A percentile compares a stretch with the other conserved stretches of the same genome.
Evolutionary conservation across 176 grass and related monocot species (phyloP).

Genomic region (Zea luxurians): DNA sequence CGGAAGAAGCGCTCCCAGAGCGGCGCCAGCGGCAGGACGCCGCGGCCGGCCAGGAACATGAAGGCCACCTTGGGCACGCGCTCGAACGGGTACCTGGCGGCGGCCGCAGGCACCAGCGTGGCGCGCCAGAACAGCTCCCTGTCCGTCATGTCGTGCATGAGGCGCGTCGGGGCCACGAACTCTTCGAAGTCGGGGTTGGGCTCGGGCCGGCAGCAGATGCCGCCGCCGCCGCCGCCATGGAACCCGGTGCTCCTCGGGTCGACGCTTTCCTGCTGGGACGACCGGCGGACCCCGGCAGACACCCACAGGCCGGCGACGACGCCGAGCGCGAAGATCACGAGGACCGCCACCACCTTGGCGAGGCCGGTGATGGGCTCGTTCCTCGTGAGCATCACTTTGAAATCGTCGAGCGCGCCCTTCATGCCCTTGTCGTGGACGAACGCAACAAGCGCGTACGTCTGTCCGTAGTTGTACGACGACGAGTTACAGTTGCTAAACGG

Average conservation of each 20-base stretch:
- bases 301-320: constrained; percentile 58
- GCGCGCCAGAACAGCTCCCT: constrained; percentile 83
- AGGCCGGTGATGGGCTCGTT: constrained; percentile 55
- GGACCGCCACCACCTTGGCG: constrained; percentile 46
- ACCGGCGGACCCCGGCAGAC: constrained; percentile 31
- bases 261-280: constrained; percentile 25
- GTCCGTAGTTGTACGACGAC: constrained; percentile 23
- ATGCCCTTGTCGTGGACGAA: constrained; percentile 32
- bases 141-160: constrained; percentile 86
- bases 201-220: constrained; percentile 24
- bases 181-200: constrained; percentile 30
- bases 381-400: constrained; percentile 40
- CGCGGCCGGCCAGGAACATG: constrained; percentile 66
- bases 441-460: constrained; percentile 19
- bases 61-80: constrained; percentile 84
- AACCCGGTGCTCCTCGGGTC: constrained; percentile 22
- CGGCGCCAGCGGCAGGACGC: constrained; percentile 60
- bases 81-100: constrained; percentile 50
- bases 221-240: neutral
- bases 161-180: constrained; percentile 62
- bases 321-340: constrained; percentile 71
- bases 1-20: constrained; percentile 92
- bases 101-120: constrained; percentile 58
- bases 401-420: constrained; percentile 46
- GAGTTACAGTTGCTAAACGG: constrained; percentile 10